Evolutionary conservation across 495 filamentous ascomycete species (phyloP), one percentile per base, ranked within the genome.

Genomic region (Daldinia childiae): DNA sequence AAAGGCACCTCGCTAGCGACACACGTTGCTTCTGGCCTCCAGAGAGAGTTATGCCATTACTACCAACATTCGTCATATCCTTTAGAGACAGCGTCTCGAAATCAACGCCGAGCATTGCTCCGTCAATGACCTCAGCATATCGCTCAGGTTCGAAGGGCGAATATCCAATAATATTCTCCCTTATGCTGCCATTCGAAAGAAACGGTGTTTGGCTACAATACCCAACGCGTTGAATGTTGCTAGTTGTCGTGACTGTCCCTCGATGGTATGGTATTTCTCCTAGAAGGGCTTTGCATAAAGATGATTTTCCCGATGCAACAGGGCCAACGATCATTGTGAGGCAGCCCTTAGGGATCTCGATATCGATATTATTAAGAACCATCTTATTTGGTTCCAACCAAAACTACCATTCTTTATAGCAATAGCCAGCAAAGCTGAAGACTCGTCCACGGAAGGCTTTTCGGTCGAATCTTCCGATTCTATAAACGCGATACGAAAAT

Each of bases 21-120:
- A 92, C 82, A 3, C 90, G 82, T 70, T 92, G 90, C 66, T 86
- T 88, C 68, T 92, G 90, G 0, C 90, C 90, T 9, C 89, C 90
- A 68, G 86, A 89, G 8, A 93, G 80, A 3, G 83, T 82, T 61
- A 90, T 83, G 0, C 90, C 91, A 62, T 88, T 88, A 78, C 85
- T 89, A 8, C 90, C 91, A 64, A 90, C 83, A 2, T 83, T 73
- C 3, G 89, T 91, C 34, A 84, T 76, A 69, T 92, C 88, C 0
- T 85, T 87, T 3, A 87, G 84, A 21, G 91, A 73, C 11, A 81
- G 75, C 32, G 83, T 82, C 51, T 77, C 74, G 34, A 89, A 76
- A 74, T 90, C 88, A 39, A 82, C 70, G 15, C 80, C 80, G 12
- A 93, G 79, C 52, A 84, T 83, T 72, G 90, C 91, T n/a, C 85